These are phyloP conservation scores for Axilococcus clingmanii DNA, from an alignment of 139 green algal species.

Conservation along the genomic window DNA sequence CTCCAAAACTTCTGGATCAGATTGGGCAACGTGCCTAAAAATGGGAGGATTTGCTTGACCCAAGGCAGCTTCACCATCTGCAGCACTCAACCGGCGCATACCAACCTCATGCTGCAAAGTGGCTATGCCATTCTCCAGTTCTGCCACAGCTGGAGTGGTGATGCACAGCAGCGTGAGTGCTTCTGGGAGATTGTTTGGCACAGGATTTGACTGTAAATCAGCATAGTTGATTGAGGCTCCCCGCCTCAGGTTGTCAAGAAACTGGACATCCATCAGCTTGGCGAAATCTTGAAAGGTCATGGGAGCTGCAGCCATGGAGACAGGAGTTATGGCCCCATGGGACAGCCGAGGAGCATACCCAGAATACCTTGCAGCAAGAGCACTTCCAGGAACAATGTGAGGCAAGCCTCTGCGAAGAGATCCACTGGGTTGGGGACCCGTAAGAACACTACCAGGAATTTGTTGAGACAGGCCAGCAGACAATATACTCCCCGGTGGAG, in stretches of 20 bases:
- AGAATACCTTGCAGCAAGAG: conserved; percentile 9
- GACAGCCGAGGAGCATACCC: conserved; percentile 9
- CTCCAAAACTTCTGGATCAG: conserved; percentile 29
- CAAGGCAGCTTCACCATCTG: conserved; percentile 33
- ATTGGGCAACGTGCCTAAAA: conserved; percentile 37
- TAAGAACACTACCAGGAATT: no score
- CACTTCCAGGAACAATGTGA: conserved; percentile 4
- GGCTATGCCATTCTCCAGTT: conserved; percentile 38
- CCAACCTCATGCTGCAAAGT: conserved; percentile 43
- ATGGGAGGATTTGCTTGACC: conserved; percentile 37
- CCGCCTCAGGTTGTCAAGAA: conserved; percentile 67
- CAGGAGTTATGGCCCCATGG: conserved; percentile 13
- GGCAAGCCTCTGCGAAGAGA: not conserved
- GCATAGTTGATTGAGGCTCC: conserved; percentile 55
- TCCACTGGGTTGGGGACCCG: not conserved
- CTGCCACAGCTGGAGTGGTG: conserved; percentile 4
- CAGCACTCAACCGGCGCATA: conserved; percentile 18
- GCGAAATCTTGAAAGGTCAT: conserved; percentile 61
- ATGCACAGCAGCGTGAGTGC: conserved; percentile 29
- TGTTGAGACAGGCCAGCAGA: no score
- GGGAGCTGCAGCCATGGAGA: conserved; percentile 4
- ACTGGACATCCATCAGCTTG: conserved; percentile 56
- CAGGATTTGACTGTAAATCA: conserved; percentile 35
- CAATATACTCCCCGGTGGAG: no score
- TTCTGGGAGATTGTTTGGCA: conserved; percentile 31